A percentile compares a stretch with the other conserved stretches of the same genome.
phyloP scores from a whole-genome alignment of 2,329 filamentous ascomycete species.

The Coniella vitis region DNA sequence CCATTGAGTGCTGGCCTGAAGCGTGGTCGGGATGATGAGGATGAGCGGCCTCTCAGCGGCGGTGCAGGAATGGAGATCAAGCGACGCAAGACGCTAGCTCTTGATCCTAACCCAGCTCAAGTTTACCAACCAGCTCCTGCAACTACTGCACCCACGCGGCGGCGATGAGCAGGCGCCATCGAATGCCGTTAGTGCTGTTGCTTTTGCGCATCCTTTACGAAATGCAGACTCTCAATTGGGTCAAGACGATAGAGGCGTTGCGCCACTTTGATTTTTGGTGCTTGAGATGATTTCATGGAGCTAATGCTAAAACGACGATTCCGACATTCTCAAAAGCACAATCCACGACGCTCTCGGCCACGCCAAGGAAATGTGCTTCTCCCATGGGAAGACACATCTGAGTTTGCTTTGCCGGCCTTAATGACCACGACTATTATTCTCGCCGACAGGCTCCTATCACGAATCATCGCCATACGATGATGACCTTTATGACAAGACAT shows the following conservation, averaged over 20 bases:
- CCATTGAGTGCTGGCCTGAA: conserved; percentile 50
- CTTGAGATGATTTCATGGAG: conserved; percentile 8
- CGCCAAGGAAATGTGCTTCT: too few relatives aligned
- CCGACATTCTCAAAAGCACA: conserved; percentile 7
- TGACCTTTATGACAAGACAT: conserved; percentile 17
- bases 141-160: conserved; percentile 19
- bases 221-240: conserved; percentile 4
- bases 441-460: conserved; percentile 15
- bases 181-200: background rate
- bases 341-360: background rate
- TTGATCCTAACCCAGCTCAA: conserved; percentile 26
- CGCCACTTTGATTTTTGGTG: conserved; percentile 9
- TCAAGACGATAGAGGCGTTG: conserved; percentile 15
- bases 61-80: conserved; percentile 26
- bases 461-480: conserved; percentile 17
- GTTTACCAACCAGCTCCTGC: conserved; percentile 25
- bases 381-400: background rate
- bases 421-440: conserved; percentile 14
- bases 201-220: background rate
- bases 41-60: conserved; percentile 29
- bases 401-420: conserved; percentile 5
- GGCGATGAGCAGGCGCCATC: conserved; percentile 3
- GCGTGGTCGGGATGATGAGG: conserved; percentile 37
- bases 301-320: conserved; percentile 10
- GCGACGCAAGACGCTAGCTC: conserved; percentile 27